Percentiles rank a stretch among this genome's conserved stretches.
phyloP scores from a whole-genome alignment of 768 basidiomycete genomes.

The Tephrocybe sp. region DNA sequence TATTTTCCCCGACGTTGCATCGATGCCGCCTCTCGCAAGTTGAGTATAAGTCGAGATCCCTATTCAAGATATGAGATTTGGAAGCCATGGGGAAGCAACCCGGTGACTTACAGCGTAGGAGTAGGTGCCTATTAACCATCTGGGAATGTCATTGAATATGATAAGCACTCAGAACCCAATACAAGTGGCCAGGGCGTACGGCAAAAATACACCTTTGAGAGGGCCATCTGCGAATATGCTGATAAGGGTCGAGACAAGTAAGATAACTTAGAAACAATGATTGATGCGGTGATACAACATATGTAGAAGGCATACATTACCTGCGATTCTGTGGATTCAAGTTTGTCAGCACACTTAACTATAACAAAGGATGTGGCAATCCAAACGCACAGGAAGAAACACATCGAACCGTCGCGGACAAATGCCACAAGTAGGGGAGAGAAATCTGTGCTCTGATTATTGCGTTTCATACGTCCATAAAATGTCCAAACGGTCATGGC shows the following conservation, averaged over 20 bases:
- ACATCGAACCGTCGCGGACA: constrained; percentile 4
- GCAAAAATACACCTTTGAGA: neutral
- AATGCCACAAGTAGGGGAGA: constrained; percentile 6
- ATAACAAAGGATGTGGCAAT: neutral
- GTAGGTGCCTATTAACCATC: constrained; percentile 2
- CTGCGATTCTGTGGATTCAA: neutral
- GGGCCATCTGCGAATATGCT: neutral
- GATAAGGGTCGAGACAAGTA: neutral
- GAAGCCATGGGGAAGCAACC: neutral
- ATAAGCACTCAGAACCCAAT: neutral
- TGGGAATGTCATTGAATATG: neutral
- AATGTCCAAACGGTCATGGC: constrained; percentile 9
- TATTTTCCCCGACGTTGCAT: neutral
- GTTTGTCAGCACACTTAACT: neutral
- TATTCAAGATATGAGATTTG: neutral
- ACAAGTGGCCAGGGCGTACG: neutral
- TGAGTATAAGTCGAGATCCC: constrained; percentile 7
- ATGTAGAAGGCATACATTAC: neutral
- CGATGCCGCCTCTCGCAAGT: constrained; percentile 4
- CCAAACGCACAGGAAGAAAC: neutral
- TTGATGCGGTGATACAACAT: neutral
- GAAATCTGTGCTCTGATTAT: neutral
- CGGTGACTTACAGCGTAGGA: constrained; percentile 1
- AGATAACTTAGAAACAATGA: neutral
- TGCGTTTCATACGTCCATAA: neutral